phyloP scores from a whole-genome alignment of 2,329 filamentous ascomycete genomes.

The Aspergillus quadrilineatus region DNA sequence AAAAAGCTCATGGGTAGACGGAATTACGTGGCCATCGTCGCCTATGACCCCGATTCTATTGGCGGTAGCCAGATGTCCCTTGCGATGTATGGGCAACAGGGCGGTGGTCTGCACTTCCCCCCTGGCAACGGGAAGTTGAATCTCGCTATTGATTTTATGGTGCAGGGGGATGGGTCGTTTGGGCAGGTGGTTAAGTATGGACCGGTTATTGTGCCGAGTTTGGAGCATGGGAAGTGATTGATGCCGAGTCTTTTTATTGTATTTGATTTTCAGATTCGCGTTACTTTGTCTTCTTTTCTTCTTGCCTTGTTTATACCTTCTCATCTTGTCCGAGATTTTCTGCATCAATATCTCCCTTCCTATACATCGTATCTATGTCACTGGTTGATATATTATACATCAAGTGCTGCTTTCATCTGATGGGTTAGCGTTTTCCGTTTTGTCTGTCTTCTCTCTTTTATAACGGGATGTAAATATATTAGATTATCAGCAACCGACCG shows the following conservation, averaged over 20 bases:
- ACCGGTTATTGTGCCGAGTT: constrained; percentile 86
- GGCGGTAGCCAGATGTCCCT: constrained; percentile 31
- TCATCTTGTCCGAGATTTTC: background rate
- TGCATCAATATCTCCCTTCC: background rate
- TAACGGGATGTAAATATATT: background rate
- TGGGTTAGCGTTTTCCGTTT: background rate
- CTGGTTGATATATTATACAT: constrained; percentile 3
- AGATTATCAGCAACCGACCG: background rate
- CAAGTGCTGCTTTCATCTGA: background rate
- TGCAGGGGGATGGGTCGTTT: constrained; percentile 84
- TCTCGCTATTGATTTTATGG: constrained; percentile 92
- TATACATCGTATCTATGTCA: background rate
- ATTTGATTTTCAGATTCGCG: background rate
- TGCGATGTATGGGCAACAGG: constrained; percentile 36
- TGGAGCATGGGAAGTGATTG: constrained; percentile 67
- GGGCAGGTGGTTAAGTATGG: constrained; percentile 90
- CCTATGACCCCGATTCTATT: constrained; percentile 83
- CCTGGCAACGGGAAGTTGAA: constrained; percentile 61
- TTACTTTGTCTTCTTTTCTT: background rate
- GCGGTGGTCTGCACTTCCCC: constrained; percentile 22
- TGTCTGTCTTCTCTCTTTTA: background rate
- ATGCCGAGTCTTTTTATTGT: constrained; percentile 2
- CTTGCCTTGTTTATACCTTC: background rate
- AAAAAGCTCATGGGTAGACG: constrained; percentile 90
- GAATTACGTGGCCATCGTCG: constrained; percentile 92